Evolutionary conservation across 2,329 filamentous ascomycete species (phyloP).

Genomic region (Trichophyton verrucosum): DNA sequence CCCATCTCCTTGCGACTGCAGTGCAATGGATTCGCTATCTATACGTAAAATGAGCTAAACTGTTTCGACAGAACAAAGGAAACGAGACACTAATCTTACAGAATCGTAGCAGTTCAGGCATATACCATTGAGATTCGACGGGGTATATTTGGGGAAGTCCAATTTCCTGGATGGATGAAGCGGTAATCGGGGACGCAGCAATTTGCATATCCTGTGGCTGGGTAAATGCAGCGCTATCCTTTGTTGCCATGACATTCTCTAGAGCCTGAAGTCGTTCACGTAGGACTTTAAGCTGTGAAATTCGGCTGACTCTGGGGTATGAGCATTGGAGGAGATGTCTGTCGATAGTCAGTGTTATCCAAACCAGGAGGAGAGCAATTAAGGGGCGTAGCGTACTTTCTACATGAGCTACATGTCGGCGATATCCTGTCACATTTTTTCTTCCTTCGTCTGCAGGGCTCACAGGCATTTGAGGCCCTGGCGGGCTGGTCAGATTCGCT

Average conservation of each 20-base stretch:
- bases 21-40: neutral
- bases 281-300: neutral
- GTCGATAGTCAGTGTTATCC: neutral
- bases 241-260: neutral
- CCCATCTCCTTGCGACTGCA: neutral
- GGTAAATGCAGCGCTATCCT: neutral
- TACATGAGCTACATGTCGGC: constrained; percentile 5
- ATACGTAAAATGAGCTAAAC: neutral
- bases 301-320: neutral
- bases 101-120: constrained; percentile 6
- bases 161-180: neutral
- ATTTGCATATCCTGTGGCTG: neutral
- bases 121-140: constrained; percentile 7
- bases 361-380: neutral
- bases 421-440: constrained; percentile 7
- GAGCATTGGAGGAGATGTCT: constrained; percentile 7
- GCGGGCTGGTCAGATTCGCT: neutral
- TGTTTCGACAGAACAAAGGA: neutral
- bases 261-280: constrained; percentile 4
- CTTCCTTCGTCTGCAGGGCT: constrained; percentile 8
- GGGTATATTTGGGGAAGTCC: constrained; percentile 6
- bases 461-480: constrained; percentile 2
- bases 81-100: constrained; percentile 2
- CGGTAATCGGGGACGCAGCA: neutral
- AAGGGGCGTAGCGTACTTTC: neutral